phyloP scores from a whole-genome alignment of 169 alveolate species.

The Amoebophrya sp. region DNA sequence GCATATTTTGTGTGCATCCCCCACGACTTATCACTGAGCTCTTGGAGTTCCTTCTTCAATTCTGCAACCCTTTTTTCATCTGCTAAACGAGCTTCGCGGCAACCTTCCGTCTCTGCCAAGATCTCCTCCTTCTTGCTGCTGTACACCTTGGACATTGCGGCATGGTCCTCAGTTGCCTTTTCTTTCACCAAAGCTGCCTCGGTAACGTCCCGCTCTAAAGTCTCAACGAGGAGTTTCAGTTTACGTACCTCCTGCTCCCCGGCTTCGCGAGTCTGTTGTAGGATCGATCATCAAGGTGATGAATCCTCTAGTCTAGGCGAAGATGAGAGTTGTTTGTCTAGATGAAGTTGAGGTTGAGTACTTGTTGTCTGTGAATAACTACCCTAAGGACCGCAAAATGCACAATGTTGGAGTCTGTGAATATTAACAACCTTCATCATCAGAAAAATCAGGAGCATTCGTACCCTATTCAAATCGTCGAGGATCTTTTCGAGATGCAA shows the following conservation, averaged over 20 bases:
- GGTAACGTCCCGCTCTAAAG: neutral
- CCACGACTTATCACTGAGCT: neutral
- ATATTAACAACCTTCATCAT: neutral
- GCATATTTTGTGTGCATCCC: neutral
- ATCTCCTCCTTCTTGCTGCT: neutral
- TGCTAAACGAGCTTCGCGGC: neutral
- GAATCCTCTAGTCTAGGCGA: too few species aligned
- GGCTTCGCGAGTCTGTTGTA: too few species aligned
- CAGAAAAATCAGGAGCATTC: neutral
- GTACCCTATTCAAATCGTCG: neutral
- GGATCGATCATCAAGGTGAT: too few species aligned
- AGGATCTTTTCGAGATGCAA: neutral
- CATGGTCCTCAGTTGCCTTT: too few species aligned
- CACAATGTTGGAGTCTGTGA: too few species aligned
- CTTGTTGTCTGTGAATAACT: too few species aligned
- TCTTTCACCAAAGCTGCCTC: too few species aligned
- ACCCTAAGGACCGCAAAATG: too few species aligned
- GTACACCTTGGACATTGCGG: neutral
- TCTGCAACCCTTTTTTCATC: neutral
- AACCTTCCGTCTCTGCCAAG: neutral
- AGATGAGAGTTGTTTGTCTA: neutral
- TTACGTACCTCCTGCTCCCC: too few species aligned
- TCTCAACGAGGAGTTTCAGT: neutral
- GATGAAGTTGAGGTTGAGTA: neutral
- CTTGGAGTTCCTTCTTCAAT: neutral